Conservation (phyloP, 148 eudicot species). For the Suaeda aralocaspica region DNA sequence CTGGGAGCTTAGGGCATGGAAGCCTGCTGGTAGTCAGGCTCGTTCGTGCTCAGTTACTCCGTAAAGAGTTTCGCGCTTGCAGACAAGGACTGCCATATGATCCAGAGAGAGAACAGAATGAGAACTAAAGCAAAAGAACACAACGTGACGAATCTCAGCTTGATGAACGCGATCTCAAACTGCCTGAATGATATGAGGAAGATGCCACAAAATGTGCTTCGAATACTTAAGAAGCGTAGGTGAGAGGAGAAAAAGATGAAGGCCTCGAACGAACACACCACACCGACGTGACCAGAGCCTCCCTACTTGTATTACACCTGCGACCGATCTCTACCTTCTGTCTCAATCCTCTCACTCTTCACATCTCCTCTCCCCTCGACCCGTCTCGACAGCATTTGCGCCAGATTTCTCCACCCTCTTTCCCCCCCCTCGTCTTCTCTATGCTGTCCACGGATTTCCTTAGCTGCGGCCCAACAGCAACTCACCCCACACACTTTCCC, state of each 20-base stretch:
- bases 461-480: too few relatives aligned
- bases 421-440: too few relatives aligned
- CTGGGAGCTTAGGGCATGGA: constrained; percentile 96
- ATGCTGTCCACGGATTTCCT: too few relatives aligned
- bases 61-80: constrained; percentile 69
- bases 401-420: neutral
- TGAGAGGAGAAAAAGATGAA: constrained; percentile 98
- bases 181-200: constrained; percentile 70
- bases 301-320: too few relatives aligned
- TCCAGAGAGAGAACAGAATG: constrained; percentile 79
- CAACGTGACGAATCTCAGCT: constrained; percentile 73
- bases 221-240: constrained; percentile 75
- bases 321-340: neutral
- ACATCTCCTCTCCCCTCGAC: too few relatives aligned
- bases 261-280: constrained; percentile 55
- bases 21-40: constrained; percentile 66
- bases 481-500: too few relatives aligned
- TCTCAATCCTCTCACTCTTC: too few relatives aligned
- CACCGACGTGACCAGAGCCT: neutral
- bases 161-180: constrained; percentile 68
- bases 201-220: constrained; percentile 79
- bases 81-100: constrained; percentile 71
- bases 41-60: constrained; percentile 68
- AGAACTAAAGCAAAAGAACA: constrained; percentile 78
- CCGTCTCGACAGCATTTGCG: too few relatives aligned